Base-by-base conservation (phyloP, 768 basidiomycete genomes). In the Sarcomyxa edulis region DNA sequence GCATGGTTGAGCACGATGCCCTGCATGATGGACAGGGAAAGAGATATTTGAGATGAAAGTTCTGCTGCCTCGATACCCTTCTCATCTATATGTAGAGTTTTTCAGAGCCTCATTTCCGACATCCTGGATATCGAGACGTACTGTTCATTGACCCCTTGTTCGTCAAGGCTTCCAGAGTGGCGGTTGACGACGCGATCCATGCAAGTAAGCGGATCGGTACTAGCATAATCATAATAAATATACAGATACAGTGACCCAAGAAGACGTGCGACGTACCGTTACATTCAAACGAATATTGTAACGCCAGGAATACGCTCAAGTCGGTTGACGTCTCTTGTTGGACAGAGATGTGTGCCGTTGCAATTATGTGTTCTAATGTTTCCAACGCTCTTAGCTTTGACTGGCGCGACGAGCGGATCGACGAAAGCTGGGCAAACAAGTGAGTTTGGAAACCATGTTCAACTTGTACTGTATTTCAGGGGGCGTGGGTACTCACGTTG, bases 211-310 rank as follows among this genome's bases (percentile, higher is more conserved):
- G 71, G 1, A 76, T 74, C 3, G 86, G 76, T 24, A 91, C 88
- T 91, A 45, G 14, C 1, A 12, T 6, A 16, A 5, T n/a, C 25
- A 28, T 43, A n/a, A n/a, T n/a, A n/a, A n/a, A n/a, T n/a, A n/a
- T n/a, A n/a, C n/a, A n/a, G n/a, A n/a, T n/a, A n/a, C n/a, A n/a
- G n/a, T n/a, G n/a, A n/a, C n/a, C n/a, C n/a, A n/a, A 12, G 26
- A 39, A n/a, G 21, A 32, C 8, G n/a, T n/a, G n/a, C n/a, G n/a
- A 37, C 84, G 43, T 48, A 89, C 89, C 66, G 52, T 92, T 92
- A 58, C 82, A 87, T 55, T 91, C 84, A 48, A 92, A 90, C 1
- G 77, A 77, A 48, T 84, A 76, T 53, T 92, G 89, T 28, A 89
- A 61, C 7, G 74, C 68, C 14, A 81, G 53, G 57, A 89, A 85